Conservation (phyloP, 306 rosid genomes). For the Castanea crenata region DNA sequence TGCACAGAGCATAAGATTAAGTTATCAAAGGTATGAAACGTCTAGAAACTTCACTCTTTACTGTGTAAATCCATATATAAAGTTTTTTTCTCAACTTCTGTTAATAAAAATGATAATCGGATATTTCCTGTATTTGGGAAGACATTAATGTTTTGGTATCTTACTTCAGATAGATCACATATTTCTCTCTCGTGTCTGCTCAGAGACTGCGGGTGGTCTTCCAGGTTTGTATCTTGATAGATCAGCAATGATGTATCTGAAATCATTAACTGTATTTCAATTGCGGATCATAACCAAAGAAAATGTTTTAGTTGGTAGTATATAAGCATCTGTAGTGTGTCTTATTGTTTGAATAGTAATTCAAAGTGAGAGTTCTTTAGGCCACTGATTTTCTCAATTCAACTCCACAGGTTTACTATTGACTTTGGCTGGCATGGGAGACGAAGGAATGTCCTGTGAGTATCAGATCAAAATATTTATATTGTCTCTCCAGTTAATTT, state of each 20-base stretch:
- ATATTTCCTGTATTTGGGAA: background rate
- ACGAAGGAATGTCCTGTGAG: constrained; percentile 86
- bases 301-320: background rate
- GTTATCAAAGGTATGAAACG: constrained; percentile 62
- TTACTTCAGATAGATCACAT: constrained; percentile 81
- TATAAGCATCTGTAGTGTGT: background rate
- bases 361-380: constrained; percentile 3
- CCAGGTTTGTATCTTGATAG: constrained; percentile 59
- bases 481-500: constrained; percentile 1
- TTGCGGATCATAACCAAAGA: background rate
- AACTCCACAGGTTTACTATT: constrained; percentile 68
- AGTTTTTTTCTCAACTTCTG: background rate
- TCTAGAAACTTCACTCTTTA: constrained; percentile 9
- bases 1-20: constrained; percentile 83
- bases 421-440: constrained; percentile 95
- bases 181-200: constrained; percentile 89
- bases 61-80: background rate
- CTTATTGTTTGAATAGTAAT: constrained; percentile 12
- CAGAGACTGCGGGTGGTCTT: constrained; percentile 94
- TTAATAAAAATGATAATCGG: constrained; percentile 3
- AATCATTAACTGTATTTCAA: background rate
- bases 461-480: constrained; percentile 13
- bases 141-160: constrained; percentile 14
- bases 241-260: constrained; percentile 10
- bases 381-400: constrained; percentile 23